phyloP scores from a whole-genome alignment of 176 grass and related monocot genomes.

The Avena atlantica region DNA sequence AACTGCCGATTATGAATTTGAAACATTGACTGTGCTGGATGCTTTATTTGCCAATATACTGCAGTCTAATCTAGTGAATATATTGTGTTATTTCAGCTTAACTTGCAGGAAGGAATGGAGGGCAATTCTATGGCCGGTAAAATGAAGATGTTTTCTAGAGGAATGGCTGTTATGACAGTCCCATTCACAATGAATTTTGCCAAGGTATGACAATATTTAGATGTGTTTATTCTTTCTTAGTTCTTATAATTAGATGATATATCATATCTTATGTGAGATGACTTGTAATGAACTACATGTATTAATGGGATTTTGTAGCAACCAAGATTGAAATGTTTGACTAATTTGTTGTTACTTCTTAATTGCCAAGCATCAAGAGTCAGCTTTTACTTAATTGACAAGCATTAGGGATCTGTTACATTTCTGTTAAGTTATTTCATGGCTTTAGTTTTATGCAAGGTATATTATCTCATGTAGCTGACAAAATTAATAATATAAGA shows the following conservation, averaged over 20 bases:
- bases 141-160: conserved; percentile 87
- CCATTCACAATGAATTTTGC: conserved; percentile 89
- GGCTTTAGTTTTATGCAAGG: background rate
- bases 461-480: background rate
- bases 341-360: conserved; percentile 11
- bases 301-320: background rate
- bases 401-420: background rate
- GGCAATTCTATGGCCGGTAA: conserved; percentile 69
- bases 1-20: conserved; percentile 19
- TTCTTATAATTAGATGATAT: background rate
- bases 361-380: conserved; percentile 25
- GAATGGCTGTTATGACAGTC: conserved; percentile 75
- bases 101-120: conserved; percentile 95
- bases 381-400: conserved; percentile 13
- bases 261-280: conserved; percentile 35
- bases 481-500: conserved; percentile 16
- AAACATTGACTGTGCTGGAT: conserved; percentile 18
- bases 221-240: conserved; percentile 30
- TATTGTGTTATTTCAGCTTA: conserved; percentile 62
- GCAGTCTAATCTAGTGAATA: conserved; percentile 16
- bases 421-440: too few species aligned
- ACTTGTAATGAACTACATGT: conserved; percentile 12
- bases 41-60: conserved; percentile 16
- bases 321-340: background rate
- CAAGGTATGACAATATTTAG: conserved; percentile 67